phyloP scores from a whole-genome alignment of 257 asterid genomes.

The Nicotiana undulata region DNA sequence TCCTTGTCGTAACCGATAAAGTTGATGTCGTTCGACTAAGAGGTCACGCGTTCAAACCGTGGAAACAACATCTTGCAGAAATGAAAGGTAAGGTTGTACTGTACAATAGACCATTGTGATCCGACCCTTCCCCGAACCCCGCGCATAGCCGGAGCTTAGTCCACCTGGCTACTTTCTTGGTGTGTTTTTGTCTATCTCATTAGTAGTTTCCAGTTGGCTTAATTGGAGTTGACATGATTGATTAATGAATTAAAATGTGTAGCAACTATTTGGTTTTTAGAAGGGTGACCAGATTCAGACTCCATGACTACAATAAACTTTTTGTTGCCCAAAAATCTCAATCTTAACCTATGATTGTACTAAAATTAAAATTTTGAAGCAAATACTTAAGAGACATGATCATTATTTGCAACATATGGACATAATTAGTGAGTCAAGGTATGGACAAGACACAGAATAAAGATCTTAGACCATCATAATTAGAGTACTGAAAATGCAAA shows the following conservation, averaged over 20 bases:
- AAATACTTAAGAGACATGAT: constrained; percentile 1
- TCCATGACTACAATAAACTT: constrained; percentile 21
- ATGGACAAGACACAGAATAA: constrained; percentile 1
- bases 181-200: neutral
- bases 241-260: constrained; percentile 3
- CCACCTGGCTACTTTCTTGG: too few species aligned
- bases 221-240: constrained; percentile 17
- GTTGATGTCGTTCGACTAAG: fast-evolving
- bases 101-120: too few species aligned
- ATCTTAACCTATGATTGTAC: neutral
- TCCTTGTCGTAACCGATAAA: too few species aligned
- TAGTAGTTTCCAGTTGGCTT: constrained; percentile 40
- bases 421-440: constrained; percentile 8
- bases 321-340: constrained; percentile 14
- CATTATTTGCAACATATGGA: neutral
- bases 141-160: too few species aligned
- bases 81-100: too few species aligned
- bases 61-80: too few species aligned
- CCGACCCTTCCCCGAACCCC: fast-evolving
- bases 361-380: neutral
- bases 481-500: neutral
- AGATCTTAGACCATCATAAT: constrained; percentile 4
- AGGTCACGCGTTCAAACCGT: too few species aligned
- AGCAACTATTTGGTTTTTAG: neutral
- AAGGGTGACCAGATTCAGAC: constrained; percentile 33